These are phyloP conservation scores for Nemania sp. DNA, from an alignment of 2,329 filamentous ascomycete genomes.

Conservation along the genomic window DNA sequence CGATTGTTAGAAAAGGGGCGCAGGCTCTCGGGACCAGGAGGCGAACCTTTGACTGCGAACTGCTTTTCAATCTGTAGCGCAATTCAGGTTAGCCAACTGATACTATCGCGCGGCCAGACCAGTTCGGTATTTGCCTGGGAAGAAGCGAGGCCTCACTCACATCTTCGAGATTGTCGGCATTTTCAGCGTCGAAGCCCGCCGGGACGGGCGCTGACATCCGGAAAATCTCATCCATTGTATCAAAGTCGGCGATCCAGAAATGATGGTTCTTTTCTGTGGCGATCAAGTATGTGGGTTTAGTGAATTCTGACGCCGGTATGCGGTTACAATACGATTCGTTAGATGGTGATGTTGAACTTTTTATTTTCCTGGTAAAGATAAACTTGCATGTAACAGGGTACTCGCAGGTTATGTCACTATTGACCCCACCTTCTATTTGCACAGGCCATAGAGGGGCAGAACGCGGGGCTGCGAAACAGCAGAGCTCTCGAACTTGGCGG, in stretches of 20 bases:
- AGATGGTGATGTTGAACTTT: no score
- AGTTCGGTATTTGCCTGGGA: not conserved
- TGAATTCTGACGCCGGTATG: not conserved
- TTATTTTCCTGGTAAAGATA: no score
- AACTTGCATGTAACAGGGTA: no score
- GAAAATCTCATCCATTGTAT: constrained; percentile 35
- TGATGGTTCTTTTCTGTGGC: no score
- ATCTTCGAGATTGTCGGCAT: constrained; percentile 39
- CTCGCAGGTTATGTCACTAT: no score
- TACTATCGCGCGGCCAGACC: not conserved
- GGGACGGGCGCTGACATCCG: constrained; percentile 39
- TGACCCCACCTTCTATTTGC: no score
- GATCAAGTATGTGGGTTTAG: not conserved
- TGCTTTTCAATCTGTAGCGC: constrained; percentile 87
- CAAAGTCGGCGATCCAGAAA: no score
- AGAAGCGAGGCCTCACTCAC: constrained; percentile 32
- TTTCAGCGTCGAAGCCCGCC: constrained; percentile 55
- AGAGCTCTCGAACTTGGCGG: no score
- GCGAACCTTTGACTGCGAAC: constrained; percentile 91
- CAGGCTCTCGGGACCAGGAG: not conserved
- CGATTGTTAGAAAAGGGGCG: not conserved
- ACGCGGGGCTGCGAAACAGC: no score
- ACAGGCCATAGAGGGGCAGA: no score
- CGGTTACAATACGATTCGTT: not conserved
- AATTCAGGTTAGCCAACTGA: not conserved